Conservation (phyloP, 257 asterid species). For the Dorcoceras hygrometricum region DNA sequence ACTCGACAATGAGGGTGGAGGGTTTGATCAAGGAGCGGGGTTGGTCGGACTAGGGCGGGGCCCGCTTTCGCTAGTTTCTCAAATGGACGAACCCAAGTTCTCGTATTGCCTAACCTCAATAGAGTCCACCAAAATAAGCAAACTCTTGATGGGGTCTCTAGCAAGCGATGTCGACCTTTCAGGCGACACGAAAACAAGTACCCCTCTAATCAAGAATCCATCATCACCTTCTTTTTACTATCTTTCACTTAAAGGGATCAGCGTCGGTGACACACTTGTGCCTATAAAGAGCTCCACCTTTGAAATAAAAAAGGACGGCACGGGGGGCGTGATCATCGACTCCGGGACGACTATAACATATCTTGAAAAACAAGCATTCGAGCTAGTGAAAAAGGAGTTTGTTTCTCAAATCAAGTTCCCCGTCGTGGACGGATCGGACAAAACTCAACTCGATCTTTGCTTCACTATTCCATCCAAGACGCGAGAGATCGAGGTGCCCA, state of each 20-base stretch:
- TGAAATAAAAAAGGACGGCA: conserved; percentile 54
- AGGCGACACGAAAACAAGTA: conserved; percentile 26
- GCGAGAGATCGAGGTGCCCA: conserved; percentile 49
- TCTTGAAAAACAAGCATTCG: conserved; percentile 47
- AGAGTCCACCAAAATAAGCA: conserved; percentile 46
- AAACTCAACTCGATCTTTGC: conserved; percentile 70
- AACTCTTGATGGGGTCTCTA: conserved; percentile 54
- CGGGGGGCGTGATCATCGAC: conserved; percentile 83
- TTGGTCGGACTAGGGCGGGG: conserved; percentile 86
- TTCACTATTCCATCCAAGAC: conserved; percentile 45
- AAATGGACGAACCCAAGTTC: conserved; percentile 69
- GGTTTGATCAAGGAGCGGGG: conserved; percentile 76
- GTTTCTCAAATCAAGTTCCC: conserved; percentile 43
- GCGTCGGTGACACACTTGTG: conserved; percentile 58
- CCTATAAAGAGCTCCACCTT: conserved; percentile 49
- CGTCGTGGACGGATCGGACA: conserved; percentile 36
- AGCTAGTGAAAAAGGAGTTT: conserved; percentile 52
- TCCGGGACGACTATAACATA: conserved; percentile 88
- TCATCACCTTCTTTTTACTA: conserved; percentile 76
- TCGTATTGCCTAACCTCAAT: conserved; percentile 76
- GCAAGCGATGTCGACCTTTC: conserved; percentile 14
- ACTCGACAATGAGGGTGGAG: conserved; percentile 58
- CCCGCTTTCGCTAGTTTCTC: conserved; percentile 69
- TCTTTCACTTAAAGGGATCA: conserved; percentile 66
- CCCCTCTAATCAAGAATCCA: conserved; percentile 56